Percentiles rank a stretch among this genome's conserved stretches.
Evolutionary conservation across 257 asterid genomes (phyloP).

Genomic region (Plantago ovata): DNA sequence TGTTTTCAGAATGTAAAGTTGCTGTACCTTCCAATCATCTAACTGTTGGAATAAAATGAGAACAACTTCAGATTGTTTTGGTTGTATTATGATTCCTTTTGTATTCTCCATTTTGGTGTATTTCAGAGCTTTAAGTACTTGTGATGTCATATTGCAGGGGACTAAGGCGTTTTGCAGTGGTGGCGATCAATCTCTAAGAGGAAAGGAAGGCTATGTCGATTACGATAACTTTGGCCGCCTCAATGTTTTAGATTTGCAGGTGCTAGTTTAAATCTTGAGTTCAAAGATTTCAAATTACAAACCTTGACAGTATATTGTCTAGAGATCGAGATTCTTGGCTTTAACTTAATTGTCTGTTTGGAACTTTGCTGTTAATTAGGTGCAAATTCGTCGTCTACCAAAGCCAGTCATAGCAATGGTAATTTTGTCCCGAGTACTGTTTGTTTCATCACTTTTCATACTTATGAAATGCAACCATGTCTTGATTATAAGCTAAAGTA

Average conservation of each 20-base stretch:
- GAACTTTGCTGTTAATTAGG: conserved; percentile 35
- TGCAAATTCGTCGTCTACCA: conserved; percentile 93
- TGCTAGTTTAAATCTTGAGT: conserved; percentile 8
- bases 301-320: not conserved
- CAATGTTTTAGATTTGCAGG: conserved; percentile 91
- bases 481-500: too few relatives aligned
- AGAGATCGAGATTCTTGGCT: not conserved
- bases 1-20: too few relatives aligned
- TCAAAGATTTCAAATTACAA: not conserved
- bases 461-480: not conserved
- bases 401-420: conserved; percentile 99
- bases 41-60: too few relatives aligned
- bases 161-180: conserved; percentile 87
- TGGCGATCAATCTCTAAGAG: conserved; percentile 87
- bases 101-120: too few relatives aligned
- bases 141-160: conserved; percentile 46
- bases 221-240: conserved; percentile 82
- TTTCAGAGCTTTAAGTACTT: too few relatives aligned
- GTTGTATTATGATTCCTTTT: too few relatives aligned
- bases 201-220: conserved; percentile 80
- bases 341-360: not conserved
- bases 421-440: not conserved
- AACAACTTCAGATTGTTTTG: too few relatives aligned
- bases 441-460: not conserved
- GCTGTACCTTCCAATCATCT: too few relatives aligned